Conservation (phyloP, 225 moss, liverwort and hornwort genomes). For the Polytrichum formosum region DNA sequence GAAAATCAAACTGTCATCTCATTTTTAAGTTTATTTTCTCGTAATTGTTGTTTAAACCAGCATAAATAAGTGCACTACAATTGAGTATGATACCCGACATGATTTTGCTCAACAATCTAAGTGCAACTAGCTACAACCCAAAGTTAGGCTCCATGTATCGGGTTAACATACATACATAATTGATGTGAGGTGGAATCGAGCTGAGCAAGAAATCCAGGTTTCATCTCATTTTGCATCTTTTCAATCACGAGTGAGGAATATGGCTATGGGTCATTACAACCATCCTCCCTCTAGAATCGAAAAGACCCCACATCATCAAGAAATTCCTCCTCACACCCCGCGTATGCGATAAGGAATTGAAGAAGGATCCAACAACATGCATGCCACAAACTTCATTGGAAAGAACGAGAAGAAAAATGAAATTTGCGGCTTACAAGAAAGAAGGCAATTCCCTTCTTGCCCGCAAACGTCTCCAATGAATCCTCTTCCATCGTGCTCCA, state of each 20-base stretch:
- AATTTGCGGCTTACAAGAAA: constrained; percentile 33
- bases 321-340: background rate
- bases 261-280: background rate
- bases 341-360: background rate
- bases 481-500: too few relatives aligned
- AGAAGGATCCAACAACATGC: background rate
- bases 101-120: too few relatives aligned
- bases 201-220: background rate
- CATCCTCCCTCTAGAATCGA: background rate
- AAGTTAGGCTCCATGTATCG: too few relatives aligned
- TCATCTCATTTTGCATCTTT: background rate
- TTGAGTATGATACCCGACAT: too few relatives aligned
- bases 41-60: too few relatives aligned
- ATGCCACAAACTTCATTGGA: background rate
- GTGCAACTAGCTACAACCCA: too few relatives aligned
- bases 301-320: background rate
- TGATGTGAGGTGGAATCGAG: too few relatives aligned
- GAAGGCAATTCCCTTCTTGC: constrained; percentile 28
- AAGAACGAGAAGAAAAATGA: background rate
- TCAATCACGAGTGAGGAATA: background rate
- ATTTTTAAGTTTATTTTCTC: too few relatives aligned
- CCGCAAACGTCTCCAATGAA: constrained; percentile 35
- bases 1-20: too few relatives aligned
- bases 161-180: too few relatives aligned
- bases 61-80: too few relatives aligned